Percentiles rank a stretch among this genome's conserved stretches.
Evolutionary conservation across 495 filamentous ascomycete species (phyloP).

Genomic region (Tuber aestivum): DNA sequence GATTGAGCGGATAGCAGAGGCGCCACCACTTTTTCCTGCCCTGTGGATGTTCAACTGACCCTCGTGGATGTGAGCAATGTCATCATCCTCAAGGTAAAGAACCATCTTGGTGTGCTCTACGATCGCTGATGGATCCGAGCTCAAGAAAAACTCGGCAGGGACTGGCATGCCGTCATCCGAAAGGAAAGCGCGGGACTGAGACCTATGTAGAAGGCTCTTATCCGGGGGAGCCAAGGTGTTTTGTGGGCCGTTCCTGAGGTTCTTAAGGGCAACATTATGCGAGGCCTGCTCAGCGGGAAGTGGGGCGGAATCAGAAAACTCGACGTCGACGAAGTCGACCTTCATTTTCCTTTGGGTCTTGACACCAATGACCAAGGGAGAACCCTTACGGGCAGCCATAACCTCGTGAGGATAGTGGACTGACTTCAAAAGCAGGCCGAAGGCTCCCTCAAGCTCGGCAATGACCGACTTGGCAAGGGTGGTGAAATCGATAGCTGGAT

Average conservation of each 20-base stretch:
- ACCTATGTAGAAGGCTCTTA: constrained; percentile 95
- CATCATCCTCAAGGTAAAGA: constrained; percentile 97
- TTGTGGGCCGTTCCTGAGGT: constrained; percentile 57
- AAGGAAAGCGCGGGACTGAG: constrained; percentile 95
- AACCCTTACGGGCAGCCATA: constrained; percentile 95
- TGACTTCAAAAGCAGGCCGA: constrained; percentile 92
- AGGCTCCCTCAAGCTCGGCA: constrained; percentile 95
- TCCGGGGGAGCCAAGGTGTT: constrained; percentile 81
- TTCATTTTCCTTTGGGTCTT: constrained; percentile 98
- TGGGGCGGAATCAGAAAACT: constrained; percentile 79
- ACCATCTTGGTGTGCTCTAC: constrained; percentile 99
- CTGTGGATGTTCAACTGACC: constrained; percentile 98
- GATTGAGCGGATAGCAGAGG: constrained; percentile 92
- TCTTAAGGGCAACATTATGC: constrained; percentile 90
- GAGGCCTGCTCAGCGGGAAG: constrained; percentile 91
- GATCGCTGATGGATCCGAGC: constrained; percentile 94
- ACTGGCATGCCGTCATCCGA: constrained; percentile 95
- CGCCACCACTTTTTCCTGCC: constrained; percentile 90
- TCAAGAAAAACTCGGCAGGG: constrained; percentile 98
- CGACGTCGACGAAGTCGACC: constrained; percentile 98
- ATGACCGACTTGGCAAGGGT: constrained; percentile 94
- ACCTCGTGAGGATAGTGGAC: constrained; percentile 98
- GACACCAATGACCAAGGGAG: constrained; percentile 91
- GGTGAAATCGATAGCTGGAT: constrained; percentile 91
- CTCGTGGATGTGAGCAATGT: constrained; percentile 98